Conservation (phyloP, 2,329 filamentous ascomycete species). For the Xylaria sp. region DNA sequence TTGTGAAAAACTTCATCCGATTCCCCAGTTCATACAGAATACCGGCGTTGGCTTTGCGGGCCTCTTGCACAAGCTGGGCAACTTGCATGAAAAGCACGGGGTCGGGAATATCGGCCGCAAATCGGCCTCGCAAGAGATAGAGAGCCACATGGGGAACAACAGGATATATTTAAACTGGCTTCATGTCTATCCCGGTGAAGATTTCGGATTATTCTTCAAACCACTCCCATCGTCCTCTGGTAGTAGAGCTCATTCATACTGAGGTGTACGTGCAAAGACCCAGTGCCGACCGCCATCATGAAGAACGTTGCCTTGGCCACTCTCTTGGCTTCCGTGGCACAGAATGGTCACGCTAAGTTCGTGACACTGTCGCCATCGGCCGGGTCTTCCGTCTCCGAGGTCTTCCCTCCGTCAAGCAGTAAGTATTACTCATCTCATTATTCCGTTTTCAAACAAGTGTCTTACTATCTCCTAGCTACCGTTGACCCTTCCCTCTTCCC, state of each 20-base stretch:
- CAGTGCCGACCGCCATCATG: not conserved
- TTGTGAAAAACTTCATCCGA: not conserved
- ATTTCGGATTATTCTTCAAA: not conserved
- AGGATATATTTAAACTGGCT: not conserved
- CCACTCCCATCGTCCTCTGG: not conserved
- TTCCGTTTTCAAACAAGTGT: not conserved
- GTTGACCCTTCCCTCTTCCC: conserved; percentile 30
- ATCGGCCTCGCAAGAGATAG: not conserved
- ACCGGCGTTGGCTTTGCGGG: not conserved
- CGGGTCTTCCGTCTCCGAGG: conserved; percentile 19
- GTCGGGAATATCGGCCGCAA: not conserved
- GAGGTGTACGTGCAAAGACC: not conserved
- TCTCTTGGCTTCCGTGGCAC: not conserved
- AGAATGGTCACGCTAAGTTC: not conserved
- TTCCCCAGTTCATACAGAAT: not conserved
- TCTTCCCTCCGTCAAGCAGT: conserved; percentile 23
- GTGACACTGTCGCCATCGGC: conserved; percentile 11
- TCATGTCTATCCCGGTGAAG: not conserved
- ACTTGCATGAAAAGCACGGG: not conserved
- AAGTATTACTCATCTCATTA: not conserved
- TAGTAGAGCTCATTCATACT: not conserved
- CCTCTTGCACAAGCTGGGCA: not conserved
- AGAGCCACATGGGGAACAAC: not conserved
- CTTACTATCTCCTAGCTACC: conserved; percentile 20
- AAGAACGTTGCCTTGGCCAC: not conserved